Evolutionary conservation across 1,284 basidiomycete species (phyloP).

Genomic region (Puccinia polysora): DNA sequence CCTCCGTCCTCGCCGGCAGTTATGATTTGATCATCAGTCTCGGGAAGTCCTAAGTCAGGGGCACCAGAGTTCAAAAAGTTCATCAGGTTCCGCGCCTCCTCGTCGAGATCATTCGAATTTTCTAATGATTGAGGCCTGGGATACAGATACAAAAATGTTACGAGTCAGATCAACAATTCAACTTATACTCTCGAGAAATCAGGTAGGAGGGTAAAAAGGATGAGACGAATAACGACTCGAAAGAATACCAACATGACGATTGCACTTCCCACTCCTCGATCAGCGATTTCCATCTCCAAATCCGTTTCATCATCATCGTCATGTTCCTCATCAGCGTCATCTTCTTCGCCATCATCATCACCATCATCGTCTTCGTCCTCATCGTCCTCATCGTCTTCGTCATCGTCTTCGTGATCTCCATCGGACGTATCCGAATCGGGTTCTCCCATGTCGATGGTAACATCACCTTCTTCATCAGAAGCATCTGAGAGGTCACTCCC

Average conservation of each 20-base stretch:
- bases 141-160: no score
- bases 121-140: constrained; percentile 19
- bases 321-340: constrained; percentile 47
- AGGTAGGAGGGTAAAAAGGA: no score
- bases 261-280: constrained; percentile 57
- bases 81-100: constrained; percentile 30
- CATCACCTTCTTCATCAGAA: constrained; percentile 67
- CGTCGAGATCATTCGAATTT: constrained; percentile 7
- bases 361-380: constrained; percentile 55
- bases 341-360: constrained; percentile 55
- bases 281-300: constrained; percentile 52
- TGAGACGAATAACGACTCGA: not conserved
- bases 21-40: constrained; percentile 16
- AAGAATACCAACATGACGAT: constrained; percentile 55
- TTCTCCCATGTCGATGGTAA: constrained; percentile 56
- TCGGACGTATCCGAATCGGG: constrained; percentile 50
- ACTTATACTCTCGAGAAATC: no score
- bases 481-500: constrained; percentile 43
- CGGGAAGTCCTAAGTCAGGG: constrained; percentile 23
- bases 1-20: constrained; percentile 14
- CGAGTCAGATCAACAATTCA: no score
- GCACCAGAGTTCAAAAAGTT: constrained; percentile 36
- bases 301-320: constrained; percentile 54
- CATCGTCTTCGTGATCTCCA: constrained; percentile 50
- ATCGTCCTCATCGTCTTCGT: constrained; percentile 54